These are phyloP conservation scores for Phytopythium kandeliae DNA, from an alignment of 352 stramenopile genomes.

Conservation along the genomic window DNA sequence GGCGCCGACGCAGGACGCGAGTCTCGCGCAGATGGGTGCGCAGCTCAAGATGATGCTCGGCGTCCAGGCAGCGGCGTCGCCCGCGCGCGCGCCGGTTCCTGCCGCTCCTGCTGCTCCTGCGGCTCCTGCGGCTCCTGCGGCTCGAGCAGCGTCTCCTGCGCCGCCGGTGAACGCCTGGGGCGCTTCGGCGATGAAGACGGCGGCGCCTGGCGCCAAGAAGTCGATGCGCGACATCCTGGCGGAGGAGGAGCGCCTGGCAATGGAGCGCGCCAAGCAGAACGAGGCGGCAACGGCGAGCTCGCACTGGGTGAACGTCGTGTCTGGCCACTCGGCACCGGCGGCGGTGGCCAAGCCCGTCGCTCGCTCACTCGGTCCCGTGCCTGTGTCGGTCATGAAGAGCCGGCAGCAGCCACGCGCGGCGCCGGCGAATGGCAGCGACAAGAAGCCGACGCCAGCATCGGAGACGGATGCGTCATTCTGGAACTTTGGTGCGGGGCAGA, in stretches of 20 bases:
- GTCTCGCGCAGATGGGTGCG: slow-evolving; percentile 76
- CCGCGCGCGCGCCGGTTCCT: too few relatives aligned
- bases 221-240: slow-evolving; percentile 80
- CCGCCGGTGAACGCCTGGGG: slow-evolving; percentile 45
- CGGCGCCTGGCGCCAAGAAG: slow-evolving; percentile 30
- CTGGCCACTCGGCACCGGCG: slow-evolving; percentile 47
- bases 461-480: slow-evolving; percentile 77
- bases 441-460: slow-evolving; percentile 18
- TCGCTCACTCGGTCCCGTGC: slow-evolving; percentile 59
- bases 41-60: slow-evolving; percentile 89
- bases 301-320: slow-evolving; percentile 85
- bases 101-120: slow-evolving; percentile 3
- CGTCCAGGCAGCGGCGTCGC: slow-evolving; percentile 19
- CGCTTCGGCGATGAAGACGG: slow-evolving; percentile 19
- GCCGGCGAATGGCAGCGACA: slow-evolving; percentile 17
- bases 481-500: slow-evolving; percentile 68
- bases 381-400: slow-evolving; percentile 79
- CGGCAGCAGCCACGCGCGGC: slow-evolving; percentile 43
- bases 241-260: slow-evolving; percentile 75
- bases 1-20: slow-evolving; percentile 16
- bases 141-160: slow-evolving; percentile 10
- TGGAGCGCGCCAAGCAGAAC: slow-evolving; percentile 48
- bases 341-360: slow-evolving; percentile 44
- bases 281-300: slow-evolving; percentile 37
- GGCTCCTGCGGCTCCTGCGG: slow-evolving; percentile 7